A percentile compares a stretch with the other conserved stretches of the same genome.
phyloP scores from a whole-genome alignment of 108 stramenopile species.

The Discostella stelligeroides region DNA sequence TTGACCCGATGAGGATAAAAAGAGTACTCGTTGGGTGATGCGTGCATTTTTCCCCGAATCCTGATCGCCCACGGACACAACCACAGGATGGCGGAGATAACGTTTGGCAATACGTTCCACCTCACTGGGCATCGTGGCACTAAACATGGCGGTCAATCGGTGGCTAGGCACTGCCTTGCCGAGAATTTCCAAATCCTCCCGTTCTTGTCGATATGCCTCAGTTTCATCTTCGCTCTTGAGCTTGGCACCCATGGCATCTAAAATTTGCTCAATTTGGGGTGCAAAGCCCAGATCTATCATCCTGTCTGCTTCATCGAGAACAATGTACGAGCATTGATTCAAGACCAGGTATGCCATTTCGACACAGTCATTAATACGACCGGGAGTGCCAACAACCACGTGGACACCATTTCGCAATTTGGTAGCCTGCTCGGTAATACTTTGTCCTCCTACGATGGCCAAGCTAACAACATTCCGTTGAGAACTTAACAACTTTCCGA shows the following conservation, averaged over 20 bases:
- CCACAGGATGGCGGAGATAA: conserved; percentile 92
- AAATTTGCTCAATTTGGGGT: conserved; percentile 89
- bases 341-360: conserved; percentile 94
- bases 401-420: conserved; percentile 91
- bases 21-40: conserved; percentile 89
- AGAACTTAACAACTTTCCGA: conserved; percentile 67
- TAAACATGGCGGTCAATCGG: conserved; percentile 96
- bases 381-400: conserved; percentile 97
- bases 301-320: conserved; percentile 95
- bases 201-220: conserved; percentile 84
- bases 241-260: conserved; percentile 91
- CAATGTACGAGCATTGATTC: conserved; percentile 96
- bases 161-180: conserved; percentile 61
- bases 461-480: conserved; percentile 50
- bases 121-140: conserved; percentile 96
- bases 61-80: conserved; percentile 90
- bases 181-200: conserved; percentile 54
- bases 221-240: conserved; percentile 84
- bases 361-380: conserved; percentile 96
- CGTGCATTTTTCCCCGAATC: conserved; percentile 93
- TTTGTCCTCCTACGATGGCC: conserved; percentile 91
- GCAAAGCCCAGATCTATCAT: conserved; percentile 96
- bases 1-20: conserved; percentile 71
- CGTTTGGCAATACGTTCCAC: conserved; percentile 91
- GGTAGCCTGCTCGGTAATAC: conserved; percentile 89